A percentile compares a stretch with the other conserved stretches of the same genome.
Evolutionary conservation across 2,329 filamentous ascomycete genomes (phyloP).

Genomic region (Calycina marina): DNA sequence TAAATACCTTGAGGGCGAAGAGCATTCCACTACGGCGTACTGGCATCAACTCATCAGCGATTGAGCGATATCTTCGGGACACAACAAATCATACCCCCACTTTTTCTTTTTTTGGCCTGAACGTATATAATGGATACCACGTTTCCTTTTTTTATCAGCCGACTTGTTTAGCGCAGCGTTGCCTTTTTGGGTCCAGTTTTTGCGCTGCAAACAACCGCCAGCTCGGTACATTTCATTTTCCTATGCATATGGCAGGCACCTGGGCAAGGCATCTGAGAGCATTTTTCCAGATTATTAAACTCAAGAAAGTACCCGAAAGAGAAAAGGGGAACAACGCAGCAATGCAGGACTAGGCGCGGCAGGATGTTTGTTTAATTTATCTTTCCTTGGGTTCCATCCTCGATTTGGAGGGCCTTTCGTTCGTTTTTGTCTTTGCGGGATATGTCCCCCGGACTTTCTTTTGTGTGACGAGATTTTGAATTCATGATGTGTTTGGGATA

Average conservation of each 20-base stretch:
- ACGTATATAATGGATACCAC: constrained; percentile 22
- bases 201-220: constrained; percentile 30
- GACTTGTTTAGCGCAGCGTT: constrained; percentile 35
- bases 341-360: constrained; percentile 40
- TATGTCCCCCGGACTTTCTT: too few relatives aligned
- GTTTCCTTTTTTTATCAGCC: constrained; percentile 22
- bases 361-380: constrained; percentile 19
- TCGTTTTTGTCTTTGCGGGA: too few relatives aligned
- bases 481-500: constrained; percentile 8
- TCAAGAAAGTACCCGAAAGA: constrained; percentile 20
- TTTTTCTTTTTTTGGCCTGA: constrained; percentile 12
- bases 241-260: constrained; percentile 20
- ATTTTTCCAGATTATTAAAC: constrained; percentile 26
- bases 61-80: constrained; percentile 20
- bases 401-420: too few relatives aligned
- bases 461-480: too few relatives aligned
- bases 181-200: constrained; percentile 28
- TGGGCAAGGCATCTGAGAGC: constrained; percentile 19
- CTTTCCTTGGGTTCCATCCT: too few relatives aligned
- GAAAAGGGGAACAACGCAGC: constrained; percentile 45
- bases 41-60: constrained; percentile 20
- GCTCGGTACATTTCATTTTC: constrained; percentile 20
- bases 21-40: constrained; percentile 16
- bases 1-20: constrained; percentile 18
- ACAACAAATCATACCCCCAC: constrained; percentile 11